Evolutionary conservation across 345 rosid species (phyloP).

Genomic region (Chamaenerion angustifolium): DNA sequence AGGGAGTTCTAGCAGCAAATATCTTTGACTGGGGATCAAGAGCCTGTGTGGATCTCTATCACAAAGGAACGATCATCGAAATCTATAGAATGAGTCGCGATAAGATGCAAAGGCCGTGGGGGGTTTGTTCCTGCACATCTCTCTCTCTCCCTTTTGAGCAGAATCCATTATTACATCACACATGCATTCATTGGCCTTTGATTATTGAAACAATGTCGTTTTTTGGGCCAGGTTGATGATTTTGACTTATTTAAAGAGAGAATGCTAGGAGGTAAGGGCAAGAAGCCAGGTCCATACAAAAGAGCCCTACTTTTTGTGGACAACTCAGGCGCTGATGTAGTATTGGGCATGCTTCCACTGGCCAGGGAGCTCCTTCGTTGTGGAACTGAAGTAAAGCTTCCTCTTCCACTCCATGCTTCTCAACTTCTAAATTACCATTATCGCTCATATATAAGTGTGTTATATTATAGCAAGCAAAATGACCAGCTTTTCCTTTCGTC

Average conservation of each 20-base stretch:
- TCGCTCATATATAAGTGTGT: no score
- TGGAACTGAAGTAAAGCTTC: slow-evolving; percentile 68
- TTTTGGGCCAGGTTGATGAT: slow-evolving; percentile 67
- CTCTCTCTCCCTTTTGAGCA: slow-evolving; percentile 3
- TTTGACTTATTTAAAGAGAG: slow-evolving; percentile 81
- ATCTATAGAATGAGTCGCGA: slow-evolving; percentile 97
- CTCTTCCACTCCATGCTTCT: neutral
- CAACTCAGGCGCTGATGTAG: slow-evolving; percentile 89
- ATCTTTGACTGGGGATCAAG: slow-evolving; percentile 99
- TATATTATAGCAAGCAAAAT: no score
- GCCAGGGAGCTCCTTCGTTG: slow-evolving; percentile 89
- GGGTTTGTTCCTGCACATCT: slow-evolving; percentile 24
- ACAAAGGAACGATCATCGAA: slow-evolving; percentile 94
- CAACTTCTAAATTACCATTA: neutral
- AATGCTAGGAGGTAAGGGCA: slow-evolving; percentile 57
- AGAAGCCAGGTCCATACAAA: slow-evolving; percentile 63
- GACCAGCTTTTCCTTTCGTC: no score
- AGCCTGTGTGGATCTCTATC: slow-evolving; percentile 97
- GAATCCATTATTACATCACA: neutral
- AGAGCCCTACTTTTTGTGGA: slow-evolving; percentile 96
- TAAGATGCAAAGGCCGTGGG: slow-evolving; percentile 99
- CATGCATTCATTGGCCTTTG: no score
- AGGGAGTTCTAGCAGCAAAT: slow-evolving; percentile 97
- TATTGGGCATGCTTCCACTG: slow-evolving; percentile 95
- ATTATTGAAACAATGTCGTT: neutral